Conservation (phyloP, 2,329 filamentous ascomycete genomes). For the Sporothrix brasiliensis region DNA sequence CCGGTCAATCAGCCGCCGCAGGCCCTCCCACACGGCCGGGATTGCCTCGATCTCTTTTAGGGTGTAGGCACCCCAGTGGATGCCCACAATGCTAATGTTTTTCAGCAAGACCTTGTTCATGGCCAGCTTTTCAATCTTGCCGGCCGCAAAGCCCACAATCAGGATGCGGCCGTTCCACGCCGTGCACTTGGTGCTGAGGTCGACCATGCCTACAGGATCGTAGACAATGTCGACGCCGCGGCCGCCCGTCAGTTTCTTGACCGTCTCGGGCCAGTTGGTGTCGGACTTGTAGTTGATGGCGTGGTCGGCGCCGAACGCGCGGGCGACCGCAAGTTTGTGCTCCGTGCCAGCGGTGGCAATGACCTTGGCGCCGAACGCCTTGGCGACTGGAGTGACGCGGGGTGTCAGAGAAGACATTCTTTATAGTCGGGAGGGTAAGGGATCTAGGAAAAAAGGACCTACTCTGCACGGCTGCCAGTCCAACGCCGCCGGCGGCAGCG, state of each 20-base stretch:
- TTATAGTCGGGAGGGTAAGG: no score
- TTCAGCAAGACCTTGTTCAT: slow-evolving; percentile 92
- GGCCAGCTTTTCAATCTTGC: slow-evolving; percentile 85
- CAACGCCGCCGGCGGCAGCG: slow-evolving; percentile 89
- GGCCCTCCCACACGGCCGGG: slow-evolving; percentile 75
- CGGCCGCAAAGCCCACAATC: slow-evolving; percentile 86
- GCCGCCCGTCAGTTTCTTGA: slow-evolving; percentile 74
- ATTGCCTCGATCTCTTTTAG: slow-evolving; percentile 72
- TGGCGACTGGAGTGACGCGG: slow-evolving; percentile 62
- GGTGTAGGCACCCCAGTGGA: slow-evolving; percentile 89
- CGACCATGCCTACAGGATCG: slow-evolving; percentile 89
- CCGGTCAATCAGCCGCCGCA: slow-evolving; percentile 74
- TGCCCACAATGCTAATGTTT: slow-evolving; percentile 85
- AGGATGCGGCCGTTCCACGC: slow-evolving; percentile 90
- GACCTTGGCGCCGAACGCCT: slow-evolving; percentile 88
- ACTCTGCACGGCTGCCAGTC: slow-evolving; percentile 84
- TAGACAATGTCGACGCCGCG: slow-evolving; percentile 88
- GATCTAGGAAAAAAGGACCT: slow-evolving; percentile 30
- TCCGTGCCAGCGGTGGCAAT: slow-evolving; percentile 84
- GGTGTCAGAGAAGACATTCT: no score
- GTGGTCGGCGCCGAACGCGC: slow-evolving; percentile 81
- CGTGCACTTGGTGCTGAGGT: slow-evolving; percentile 84
- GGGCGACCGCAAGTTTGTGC: slow-evolving; percentile 79
- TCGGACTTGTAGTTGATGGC: slow-evolving; percentile 74
- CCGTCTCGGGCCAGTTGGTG: slow-evolving; percentile 63